phyloP scores from a whole-genome alignment of 2,329 filamentous ascomycete species.

The Colletotrichum acutatum region DNA sequence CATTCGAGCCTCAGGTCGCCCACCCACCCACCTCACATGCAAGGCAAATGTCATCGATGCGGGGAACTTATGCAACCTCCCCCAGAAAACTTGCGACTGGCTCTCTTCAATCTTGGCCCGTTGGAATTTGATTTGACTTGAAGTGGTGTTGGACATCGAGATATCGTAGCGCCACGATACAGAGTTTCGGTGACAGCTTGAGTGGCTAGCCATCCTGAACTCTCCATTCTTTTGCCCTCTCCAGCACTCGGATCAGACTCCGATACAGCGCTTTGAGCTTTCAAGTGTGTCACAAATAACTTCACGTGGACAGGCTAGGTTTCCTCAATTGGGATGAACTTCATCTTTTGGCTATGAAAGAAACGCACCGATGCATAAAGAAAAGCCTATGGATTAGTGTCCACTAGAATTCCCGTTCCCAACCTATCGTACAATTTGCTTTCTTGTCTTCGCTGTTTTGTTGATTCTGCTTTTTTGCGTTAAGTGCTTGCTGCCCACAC shows the following conservation, averaged over 20 bases:
- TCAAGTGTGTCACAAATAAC: neutral
- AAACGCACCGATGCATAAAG: neutral
- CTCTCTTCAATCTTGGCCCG: neutral
- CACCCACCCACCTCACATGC: neutral
- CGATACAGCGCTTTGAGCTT: constrained; percentile 1
- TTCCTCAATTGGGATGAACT: constrained; percentile 11
- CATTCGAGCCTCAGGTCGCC: neutral
- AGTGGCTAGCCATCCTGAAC: neutral
- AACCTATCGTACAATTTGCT: constrained; percentile 28
- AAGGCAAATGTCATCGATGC: constrained; percentile 19
- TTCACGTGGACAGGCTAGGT: neutral
- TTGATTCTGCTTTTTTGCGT: neutral
- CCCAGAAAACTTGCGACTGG: constrained; percentile 5
- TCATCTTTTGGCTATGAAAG: constrained; percentile 3
- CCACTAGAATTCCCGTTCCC: constrained; percentile 1
- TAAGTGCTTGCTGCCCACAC: neutral
- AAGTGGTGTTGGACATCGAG: neutral
- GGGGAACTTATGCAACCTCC: constrained; percentile 17
- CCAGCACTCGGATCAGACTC: neutral
- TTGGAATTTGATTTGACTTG: neutral
- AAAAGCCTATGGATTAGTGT: constrained; percentile 31
- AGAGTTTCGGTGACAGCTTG: neutral
- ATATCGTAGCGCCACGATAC: neutral
- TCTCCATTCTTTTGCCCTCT: neutral
- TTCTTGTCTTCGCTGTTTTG: constrained; percentile 6